Base-by-base conservation (phyloP, 176 grass and related monocot genomes). In the Rhynchospora pubera region DNA sequence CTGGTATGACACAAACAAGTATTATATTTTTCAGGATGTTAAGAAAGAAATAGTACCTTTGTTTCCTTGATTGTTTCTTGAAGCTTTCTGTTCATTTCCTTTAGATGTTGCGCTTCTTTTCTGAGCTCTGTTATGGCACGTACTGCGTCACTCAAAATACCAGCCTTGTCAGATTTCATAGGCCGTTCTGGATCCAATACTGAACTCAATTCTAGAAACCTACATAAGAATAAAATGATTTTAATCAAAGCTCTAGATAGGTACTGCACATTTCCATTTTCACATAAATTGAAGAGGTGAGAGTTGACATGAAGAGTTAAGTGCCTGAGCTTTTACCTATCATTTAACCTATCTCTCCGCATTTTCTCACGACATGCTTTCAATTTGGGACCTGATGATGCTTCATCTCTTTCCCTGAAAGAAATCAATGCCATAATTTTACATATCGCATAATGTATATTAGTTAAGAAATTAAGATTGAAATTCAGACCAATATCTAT, bases 301-400 rank as follows among this genome's bases (percentile, higher is more conserved):
- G 74, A 39, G 9, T 77, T 60, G 57, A 57, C 21, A 52, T 43
- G 53, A 28, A 4, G 34, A 39, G 34, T 39, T 66, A 5, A 5
- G 48, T 4, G 53, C 30, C 69, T 21, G 18, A 62, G 26, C 1
- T 30, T 22, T 23, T 69, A 94, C 92, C 92, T 94, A 47, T 90
- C 89, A 80, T 94, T 94, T 64, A 94, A 78, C 65, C n/a, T 89
- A 75, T 91, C 89, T 81, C 92, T 87, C 48, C 92, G 81, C 34
- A 91, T 88, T 84, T 94, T 94, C 60, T 94, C 92, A 62, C 92
- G 89, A 43, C 89, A 91, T 69, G 92, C 92, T 84, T 94, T 94
- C 50, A 89, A 88, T 65, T 83, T 86, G n/a, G 89, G 79, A 63
- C 73, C 86, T 71, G 89, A 84, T 81, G 64, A 87, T 56, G 82